Conservation (phyloP, 306 rosid species). For the Rosa lucieae region DNA sequence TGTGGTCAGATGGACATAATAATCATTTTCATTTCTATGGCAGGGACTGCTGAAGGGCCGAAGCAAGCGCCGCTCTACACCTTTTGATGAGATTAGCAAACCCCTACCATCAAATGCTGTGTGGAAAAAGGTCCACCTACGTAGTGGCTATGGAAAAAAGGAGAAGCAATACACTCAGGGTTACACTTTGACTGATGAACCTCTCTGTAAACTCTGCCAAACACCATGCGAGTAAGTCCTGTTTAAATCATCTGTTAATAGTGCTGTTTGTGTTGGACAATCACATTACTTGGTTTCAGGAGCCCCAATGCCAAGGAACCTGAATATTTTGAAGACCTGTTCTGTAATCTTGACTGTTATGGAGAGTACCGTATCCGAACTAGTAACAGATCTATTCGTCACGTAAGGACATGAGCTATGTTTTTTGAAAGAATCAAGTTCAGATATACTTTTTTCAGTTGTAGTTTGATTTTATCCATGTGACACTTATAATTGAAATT, state of each 20-base stretch:
- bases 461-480: conserved; percentile 18
- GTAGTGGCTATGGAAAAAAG: conserved; percentile 67
- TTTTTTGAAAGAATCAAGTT: conserved; percentile 7
- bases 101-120: conserved; percentile 80
- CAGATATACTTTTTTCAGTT: not conserved
- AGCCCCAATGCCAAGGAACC: conserved; percentile 70
- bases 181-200: conserved; percentile 68
- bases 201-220: conserved; percentile 96
- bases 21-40: not conserved
- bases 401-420: conserved; percentile 47
- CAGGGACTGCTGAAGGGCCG: conserved; percentile 88
- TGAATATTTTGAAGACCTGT: conserved; percentile 91
- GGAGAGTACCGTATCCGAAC: conserved; percentile 89
- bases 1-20: not conserved
- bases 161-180: conserved; percentile 89
- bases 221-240: conserved; percentile 72
- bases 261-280: conserved; percentile 14
- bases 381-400: conserved; percentile 78
- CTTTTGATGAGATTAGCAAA: conserved; percentile 68
- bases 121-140: conserved; percentile 70
- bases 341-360: conserved; percentile 82
- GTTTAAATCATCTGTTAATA: conserved; percentile 14
- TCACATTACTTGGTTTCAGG: conserved; percentile 55
- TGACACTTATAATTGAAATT: conserved; percentile 10
- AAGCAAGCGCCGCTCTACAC: conserved; percentile 82